phyloP scores from a whole-genome alignment of 2,329 filamentous ascomycete genomes.

The Ophiostoma himal-ulmi region DNA sequence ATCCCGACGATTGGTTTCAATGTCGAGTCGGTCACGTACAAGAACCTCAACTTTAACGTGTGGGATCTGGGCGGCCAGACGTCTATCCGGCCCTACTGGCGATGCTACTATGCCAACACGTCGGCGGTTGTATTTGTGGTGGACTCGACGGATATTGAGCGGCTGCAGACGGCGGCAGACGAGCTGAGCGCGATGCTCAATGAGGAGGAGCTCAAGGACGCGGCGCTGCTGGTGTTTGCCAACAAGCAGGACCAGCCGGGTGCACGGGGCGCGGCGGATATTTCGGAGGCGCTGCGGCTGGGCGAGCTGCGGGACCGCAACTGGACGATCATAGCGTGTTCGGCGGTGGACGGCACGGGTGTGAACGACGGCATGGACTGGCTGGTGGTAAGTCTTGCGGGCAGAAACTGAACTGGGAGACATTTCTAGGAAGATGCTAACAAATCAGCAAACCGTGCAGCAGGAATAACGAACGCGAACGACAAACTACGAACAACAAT shows the following conservation, averaged over 20 bases:
- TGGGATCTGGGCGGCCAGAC: conserved; percentile 98
- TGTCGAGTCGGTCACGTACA: conserved; percentile 96
- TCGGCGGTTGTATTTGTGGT: conserved; percentile 98
- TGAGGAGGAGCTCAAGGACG: conserved; percentile 92
- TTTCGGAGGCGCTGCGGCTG: conserved; percentile 84
- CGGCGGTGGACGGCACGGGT: conserved; percentile 88
- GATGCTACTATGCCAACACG: conserved; percentile 98
- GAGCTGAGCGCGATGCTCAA: conserved; percentile 93
- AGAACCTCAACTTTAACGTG: conserved; percentile 97
- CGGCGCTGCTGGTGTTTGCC: conserved; percentile 87
- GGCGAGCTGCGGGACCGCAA: conserved; percentile 92
- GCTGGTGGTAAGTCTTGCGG: conserved; percentile 65
- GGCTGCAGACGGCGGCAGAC: conserved; percentile 84
- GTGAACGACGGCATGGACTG: conserved; percentile 99
- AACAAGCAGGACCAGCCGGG: conserved; percentile 99
- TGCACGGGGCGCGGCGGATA: conserved; percentile 92
- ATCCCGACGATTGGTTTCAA: conserved; percentile 99
- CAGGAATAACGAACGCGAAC: conserved; percentile 33
- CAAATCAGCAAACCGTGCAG: conserved; percentile 38
- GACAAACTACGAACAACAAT: conserved; percentile 37
- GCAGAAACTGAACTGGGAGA: background rate
- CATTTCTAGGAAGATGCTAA: background rate
- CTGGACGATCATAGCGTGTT: conserved; percentile 98
- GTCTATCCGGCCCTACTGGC: conserved; percentile 97
- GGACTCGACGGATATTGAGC: conserved; percentile 95